Conservation (phyloP, 1,284 basidiomycete genomes). For the Apiotrichum siamense region DNA sequence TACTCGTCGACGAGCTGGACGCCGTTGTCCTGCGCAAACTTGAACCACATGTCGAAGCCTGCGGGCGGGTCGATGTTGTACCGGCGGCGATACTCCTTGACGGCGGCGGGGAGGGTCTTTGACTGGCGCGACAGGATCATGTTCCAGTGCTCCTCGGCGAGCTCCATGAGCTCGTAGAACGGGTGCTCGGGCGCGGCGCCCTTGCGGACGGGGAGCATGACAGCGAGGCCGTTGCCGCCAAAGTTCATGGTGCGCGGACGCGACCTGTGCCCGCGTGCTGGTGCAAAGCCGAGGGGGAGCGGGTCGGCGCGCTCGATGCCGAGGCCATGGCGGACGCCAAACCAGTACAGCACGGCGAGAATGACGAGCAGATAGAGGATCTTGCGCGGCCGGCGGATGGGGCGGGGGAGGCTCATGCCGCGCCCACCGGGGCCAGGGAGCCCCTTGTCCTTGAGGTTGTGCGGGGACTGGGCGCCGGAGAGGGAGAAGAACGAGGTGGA, state of each 20-base stretch:
- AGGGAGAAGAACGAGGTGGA: conserved; percentile 1
- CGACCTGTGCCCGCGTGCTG: conserved; percentile 28
- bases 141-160: conserved; percentile 38
- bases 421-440: background rate
- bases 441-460: background rate
- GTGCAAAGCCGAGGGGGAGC: conserved; percentile 36
- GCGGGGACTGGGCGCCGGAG: background rate
- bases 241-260: conserved; percentile 20
- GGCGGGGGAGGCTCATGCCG: conserved; percentile 25
- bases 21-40: conserved; percentile 62
- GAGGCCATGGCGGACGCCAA: conserved; percentile 45
- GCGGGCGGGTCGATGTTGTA: conserved; percentile 49
- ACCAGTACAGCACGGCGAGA: conserved; percentile 45
- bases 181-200: conserved; percentile 31
- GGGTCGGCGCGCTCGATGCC: conserved; percentile 34
- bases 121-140: conserved; percentile 47
- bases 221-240: conserved; percentile 13
- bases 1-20: conserved; percentile 72
- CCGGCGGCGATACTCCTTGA: conserved; percentile 55
- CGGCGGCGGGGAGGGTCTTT: conserved; percentile 54
- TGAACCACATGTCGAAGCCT: conserved; percentile 49
- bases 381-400: conserved; percentile 39
- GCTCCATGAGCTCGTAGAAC: conserved; percentile 46
- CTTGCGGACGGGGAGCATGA: conserved; percentile 8
- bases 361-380: conserved; percentile 43